These are phyloP conservation scores for Albugo laibachii DNA, from an alignment of 352 stramenopile genomes.

Conservation along the genomic window DNA sequence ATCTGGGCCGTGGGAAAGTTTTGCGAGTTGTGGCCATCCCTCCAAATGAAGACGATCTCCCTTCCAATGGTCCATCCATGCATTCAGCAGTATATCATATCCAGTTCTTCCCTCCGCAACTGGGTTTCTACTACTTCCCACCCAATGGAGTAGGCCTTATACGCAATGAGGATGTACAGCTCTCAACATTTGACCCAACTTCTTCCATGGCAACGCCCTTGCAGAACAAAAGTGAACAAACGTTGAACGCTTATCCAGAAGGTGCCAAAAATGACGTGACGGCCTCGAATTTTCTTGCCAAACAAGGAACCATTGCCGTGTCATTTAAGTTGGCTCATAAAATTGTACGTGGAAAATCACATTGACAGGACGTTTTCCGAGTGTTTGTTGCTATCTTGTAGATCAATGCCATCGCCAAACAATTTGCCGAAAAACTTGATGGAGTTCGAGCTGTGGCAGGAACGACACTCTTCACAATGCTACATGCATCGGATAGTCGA, in stretches of 20 bases:
- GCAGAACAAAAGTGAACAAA: neutral
- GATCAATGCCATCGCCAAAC: constrained; percentile 81
- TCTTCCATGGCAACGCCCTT: too few species aligned
- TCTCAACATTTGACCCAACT: constrained; percentile 9
- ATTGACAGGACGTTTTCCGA: constrained; percentile 8
- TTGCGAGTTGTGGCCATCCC: constrained; percentile 13
- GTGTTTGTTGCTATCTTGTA: constrained; percentile 17
- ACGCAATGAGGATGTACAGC: neutral
- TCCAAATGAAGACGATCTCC: constrained; percentile 10
- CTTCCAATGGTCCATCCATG: neutral
- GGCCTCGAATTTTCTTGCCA: constrained; percentile 3
- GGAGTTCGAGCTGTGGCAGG: constrained; percentile 78
- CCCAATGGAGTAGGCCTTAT: constrained; percentile 32
- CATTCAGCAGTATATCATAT: too few species aligned
- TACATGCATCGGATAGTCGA: constrained; percentile 41
- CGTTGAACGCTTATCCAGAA: neutral
- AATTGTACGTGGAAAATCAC: constrained; percentile 7
- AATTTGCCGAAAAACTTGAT: constrained; percentile 94
- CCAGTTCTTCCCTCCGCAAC: too few species aligned
- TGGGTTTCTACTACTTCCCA: constrained; percentile 60
- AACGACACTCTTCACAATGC: constrained; percentile 66
- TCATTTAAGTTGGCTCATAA: constrained; percentile 1
- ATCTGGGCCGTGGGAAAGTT: constrained; percentile 17
- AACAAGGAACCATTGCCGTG: neutral
- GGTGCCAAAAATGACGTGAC: neutral